A percentile compares a stretch with the other conserved stretches of the same genome.
Conservation (phyloP, 805 yeast genomes). For the Zygosaccharomyces rouxii region DNA sequence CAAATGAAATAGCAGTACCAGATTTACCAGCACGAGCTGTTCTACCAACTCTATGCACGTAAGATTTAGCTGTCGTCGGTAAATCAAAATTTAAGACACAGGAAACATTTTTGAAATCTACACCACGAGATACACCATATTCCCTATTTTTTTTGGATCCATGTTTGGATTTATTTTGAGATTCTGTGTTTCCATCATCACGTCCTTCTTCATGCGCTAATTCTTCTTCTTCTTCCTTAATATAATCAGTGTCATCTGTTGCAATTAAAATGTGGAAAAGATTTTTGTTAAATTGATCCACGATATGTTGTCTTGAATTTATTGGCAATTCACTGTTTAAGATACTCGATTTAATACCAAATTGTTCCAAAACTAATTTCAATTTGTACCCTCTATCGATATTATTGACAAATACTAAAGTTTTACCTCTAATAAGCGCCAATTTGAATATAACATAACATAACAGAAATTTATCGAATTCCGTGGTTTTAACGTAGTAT, state of each 20-base stretch:
- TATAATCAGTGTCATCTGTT: slow-evolving; percentile 79
- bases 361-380: slow-evolving; percentile 86
- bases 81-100: slow-evolving; percentile 94
- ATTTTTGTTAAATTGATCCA: slow-evolving; percentile 89
- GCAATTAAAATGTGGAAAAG: slow-evolving; percentile 86
- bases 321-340: slow-evolving; percentile 89
- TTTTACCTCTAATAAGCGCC: slow-evolving; percentile 83
- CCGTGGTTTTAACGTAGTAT: slow-evolving; percentile 80
- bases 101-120: slow-evolving; percentile 92
- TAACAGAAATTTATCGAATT: slow-evolving; percentile 85
- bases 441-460: slow-evolving; percentile 90
- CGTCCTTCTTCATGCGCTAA: slow-evolving; percentile 10
- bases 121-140: slow-evolving; percentile 94
- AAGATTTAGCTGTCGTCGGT: slow-evolving; percentile 83
- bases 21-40: slow-evolving; percentile 97
- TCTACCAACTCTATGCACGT: slow-evolving; percentile 92
- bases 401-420: slow-evolving; percentile 84
- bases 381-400: slow-evolving; percentile 94
- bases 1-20: slow-evolving; percentile 92
- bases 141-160: slow-evolving; percentile 55
- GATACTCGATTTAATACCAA: slow-evolving; percentile 85
- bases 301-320: slow-evolving; percentile 89
- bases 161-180: slow-evolving; percentile 23
- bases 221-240: slow-evolving; percentile 43
- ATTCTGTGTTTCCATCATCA: slow-evolving; percentile 21